These are phyloP conservation scores for Entelexis sorbosivorans DNA, from an alignment of 1,139 yeast species.

Conservation along the genomic window DNA sequence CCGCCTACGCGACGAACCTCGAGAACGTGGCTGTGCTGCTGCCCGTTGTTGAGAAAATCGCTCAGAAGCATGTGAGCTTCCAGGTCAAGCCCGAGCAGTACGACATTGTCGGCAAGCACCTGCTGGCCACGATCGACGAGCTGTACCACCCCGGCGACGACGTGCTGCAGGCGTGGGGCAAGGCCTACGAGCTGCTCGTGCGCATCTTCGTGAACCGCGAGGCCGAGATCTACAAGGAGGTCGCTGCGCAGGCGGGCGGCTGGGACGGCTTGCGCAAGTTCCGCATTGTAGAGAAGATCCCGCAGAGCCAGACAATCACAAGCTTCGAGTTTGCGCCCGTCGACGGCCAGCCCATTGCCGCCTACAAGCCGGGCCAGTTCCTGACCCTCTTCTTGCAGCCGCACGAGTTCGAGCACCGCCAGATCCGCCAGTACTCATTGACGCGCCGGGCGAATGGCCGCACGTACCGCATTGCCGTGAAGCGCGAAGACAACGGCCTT, in stretches of 20 bases:
- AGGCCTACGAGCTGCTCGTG: neutral
- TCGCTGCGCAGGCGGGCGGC: neutral
- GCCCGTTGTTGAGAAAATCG: slow-evolving; percentile 3
- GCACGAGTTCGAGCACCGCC: neutral
- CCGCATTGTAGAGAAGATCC: neutral
- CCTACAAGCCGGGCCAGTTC: slow-evolving; percentile 5
- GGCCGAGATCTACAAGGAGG: neutral
- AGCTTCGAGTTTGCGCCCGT: slow-evolving; percentile 5
- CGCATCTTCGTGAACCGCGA: neutral
- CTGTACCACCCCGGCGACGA: neutral
- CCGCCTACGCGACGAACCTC: neutral
- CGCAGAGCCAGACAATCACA: neutral
- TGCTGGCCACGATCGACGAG: slow-evolving; percentile 1
- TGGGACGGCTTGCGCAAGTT: slow-evolving; percentile 2
- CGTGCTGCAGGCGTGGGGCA: slow-evolving; percentile 2
- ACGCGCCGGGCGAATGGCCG: neutral
- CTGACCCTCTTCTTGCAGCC: neutral
- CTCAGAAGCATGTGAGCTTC: slow-evolving; percentile 5
- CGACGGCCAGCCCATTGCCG: slow-evolving; percentile 3
- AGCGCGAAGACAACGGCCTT: neutral
- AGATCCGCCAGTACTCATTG: slow-evolving; percentile 4
- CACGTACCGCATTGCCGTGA: slow-evolving; percentile 2
- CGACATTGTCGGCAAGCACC: neutral
- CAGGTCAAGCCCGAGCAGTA: slow-evolving; percentile 2
- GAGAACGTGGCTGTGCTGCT: neutral